These are phyloP conservation scores for Cyberlindnera maclurae DNA, from an alignment of 805 yeast genomes.

Conservation along the genomic window DNA sequence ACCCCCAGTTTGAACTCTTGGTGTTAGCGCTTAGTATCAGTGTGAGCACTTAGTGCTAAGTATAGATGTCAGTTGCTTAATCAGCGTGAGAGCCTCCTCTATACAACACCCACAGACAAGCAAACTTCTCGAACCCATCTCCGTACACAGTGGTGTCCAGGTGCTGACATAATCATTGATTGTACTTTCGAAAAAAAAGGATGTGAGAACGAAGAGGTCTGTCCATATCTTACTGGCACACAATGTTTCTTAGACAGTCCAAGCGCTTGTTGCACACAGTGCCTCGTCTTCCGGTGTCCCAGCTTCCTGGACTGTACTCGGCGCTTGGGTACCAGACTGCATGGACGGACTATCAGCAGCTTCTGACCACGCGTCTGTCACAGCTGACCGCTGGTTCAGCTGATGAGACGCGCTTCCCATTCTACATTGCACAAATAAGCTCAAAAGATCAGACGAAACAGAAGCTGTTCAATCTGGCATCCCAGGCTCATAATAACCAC, in stretches of 20 bases:
- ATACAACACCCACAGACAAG: no score
- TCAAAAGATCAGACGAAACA: constrained; percentile 62
- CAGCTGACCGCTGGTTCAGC: constrained; percentile 70
- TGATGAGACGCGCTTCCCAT: constrained; percentile 68
- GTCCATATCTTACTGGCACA: neutral
- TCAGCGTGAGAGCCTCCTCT: no score
- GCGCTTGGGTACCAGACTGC: constrained; percentile 60
- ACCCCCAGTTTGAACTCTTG: no score
- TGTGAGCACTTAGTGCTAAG: no score
- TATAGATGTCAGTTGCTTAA: no score
- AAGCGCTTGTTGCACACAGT: constrained; percentile 46
- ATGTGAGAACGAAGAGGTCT: neutral
- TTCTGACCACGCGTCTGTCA: constrained; percentile 51
- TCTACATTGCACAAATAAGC: constrained; percentile 60
- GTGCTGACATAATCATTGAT: neutral
- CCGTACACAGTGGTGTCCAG: constrained; percentile 1
- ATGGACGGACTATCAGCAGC: constrained; percentile 78
- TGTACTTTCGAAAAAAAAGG: no score
- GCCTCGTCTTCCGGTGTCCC: constrained; percentile 42
- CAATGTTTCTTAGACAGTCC: constrained; percentile 3
- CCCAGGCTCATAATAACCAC: constrained; percentile 90
- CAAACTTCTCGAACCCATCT: no score
- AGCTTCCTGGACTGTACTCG: constrained; percentile 53
- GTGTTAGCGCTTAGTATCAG: no score
- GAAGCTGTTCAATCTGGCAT: constrained; percentile 76